A percentile compares a stretch with the other conserved stretches of the same genome.
Conservation (phyloP, 805 yeast genomes). For the Yamadazyma philogaea region DNA sequence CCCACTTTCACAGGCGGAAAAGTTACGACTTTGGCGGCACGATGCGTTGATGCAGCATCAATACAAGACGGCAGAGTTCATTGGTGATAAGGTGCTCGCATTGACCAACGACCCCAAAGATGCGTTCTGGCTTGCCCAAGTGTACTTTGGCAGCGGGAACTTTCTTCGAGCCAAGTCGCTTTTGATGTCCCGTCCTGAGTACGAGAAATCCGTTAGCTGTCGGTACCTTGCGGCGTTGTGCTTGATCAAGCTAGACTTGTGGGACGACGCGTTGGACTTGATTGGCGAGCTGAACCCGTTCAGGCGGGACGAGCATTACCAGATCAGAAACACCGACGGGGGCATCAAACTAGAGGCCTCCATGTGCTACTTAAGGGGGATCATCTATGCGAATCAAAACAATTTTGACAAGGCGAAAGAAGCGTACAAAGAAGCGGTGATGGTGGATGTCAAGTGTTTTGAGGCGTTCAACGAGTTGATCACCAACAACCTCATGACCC, state of each 20-base stretch:
- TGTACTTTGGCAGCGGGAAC: slow-evolving; percentile 70
- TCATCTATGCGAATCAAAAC: slow-evolving; percentile 76
- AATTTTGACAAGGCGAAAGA: slow-evolving; percentile 84
- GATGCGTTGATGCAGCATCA: slow-evolving; percentile 93
- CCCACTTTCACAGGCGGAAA: slow-evolving; percentile 76
- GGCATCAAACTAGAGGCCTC: slow-evolving; percentile 87
- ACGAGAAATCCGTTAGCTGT: slow-evolving; percentile 66
- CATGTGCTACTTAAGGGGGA: slow-evolving; percentile 80
- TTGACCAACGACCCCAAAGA: slow-evolving; percentile 86
- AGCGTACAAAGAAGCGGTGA: slow-evolving; percentile 79
- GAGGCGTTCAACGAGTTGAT: slow-evolving; percentile 87
- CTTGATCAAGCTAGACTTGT: slow-evolving; percentile 63
- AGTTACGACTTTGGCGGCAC: slow-evolving; percentile 85
- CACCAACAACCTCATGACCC: slow-evolving; percentile 69
- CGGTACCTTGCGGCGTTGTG: slow-evolving; percentile 77
- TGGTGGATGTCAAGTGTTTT: slow-evolving; percentile 85
- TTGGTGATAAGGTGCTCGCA: slow-evolving; percentile 86
- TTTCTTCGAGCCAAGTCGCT: slow-evolving; percentile 76
- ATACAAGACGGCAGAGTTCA: slow-evolving; percentile 80
- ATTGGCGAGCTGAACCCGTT: slow-evolving; percentile 84
- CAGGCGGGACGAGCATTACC: slow-evolving; percentile 38
- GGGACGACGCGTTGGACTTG: slow-evolving; percentile 87
- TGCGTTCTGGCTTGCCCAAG: slow-evolving; percentile 96
- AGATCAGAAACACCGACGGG: slow-evolving; percentile 59
- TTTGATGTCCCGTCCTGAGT: slow-evolving; percentile 51